Conservation (phyloP, 441 rosid species). For the Adansonia gregorii region DNA sequence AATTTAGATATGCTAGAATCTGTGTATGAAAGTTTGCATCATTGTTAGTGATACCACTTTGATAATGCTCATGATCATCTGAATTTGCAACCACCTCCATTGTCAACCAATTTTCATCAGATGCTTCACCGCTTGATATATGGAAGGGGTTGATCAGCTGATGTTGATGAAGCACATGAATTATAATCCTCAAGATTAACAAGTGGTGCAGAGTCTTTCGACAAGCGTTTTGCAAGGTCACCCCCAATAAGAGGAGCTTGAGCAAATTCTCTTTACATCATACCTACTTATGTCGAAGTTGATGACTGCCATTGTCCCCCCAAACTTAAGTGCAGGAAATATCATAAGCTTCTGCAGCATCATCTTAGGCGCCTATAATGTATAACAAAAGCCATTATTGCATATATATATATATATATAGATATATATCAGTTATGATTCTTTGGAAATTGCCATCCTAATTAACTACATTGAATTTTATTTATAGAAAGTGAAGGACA, state of each 20-base stretch:
- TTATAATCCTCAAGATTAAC: conserved; percentile 36
- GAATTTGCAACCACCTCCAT: too few species aligned
- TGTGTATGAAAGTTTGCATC: too few species aligned
- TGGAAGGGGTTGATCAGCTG: conserved; percentile 6
- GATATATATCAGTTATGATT: not conserved
- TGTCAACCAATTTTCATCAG: too few species aligned
- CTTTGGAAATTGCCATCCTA: not conserved
- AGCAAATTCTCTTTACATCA: conserved; percentile 59
- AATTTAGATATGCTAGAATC: too few species aligned
- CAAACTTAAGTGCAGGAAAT: conserved; percentile 65
- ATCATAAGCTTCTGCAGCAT: conserved; percentile 71
- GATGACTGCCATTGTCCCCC: conserved; percentile 60
- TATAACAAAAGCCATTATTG: not conserved
- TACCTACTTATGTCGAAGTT: conserved; percentile 63
- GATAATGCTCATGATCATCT: too few species aligned
- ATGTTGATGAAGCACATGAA: conserved; percentile 37
- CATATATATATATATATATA: not conserved
- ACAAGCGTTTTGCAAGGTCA: conserved; percentile 52
- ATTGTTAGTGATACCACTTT: too few species aligned
- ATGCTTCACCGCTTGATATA: too few species aligned
- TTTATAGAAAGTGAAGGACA: too few species aligned
- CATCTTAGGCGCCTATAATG: conserved; percentile 60
- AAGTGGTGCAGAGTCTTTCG: conserved; percentile 31
- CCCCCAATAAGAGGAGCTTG: conserved; percentile 51
- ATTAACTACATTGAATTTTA: too few species aligned